Base-by-base conservation (phyloP, 2,329 filamentous ascomycete genomes). In the Ceratocystis colombiana region DNA sequence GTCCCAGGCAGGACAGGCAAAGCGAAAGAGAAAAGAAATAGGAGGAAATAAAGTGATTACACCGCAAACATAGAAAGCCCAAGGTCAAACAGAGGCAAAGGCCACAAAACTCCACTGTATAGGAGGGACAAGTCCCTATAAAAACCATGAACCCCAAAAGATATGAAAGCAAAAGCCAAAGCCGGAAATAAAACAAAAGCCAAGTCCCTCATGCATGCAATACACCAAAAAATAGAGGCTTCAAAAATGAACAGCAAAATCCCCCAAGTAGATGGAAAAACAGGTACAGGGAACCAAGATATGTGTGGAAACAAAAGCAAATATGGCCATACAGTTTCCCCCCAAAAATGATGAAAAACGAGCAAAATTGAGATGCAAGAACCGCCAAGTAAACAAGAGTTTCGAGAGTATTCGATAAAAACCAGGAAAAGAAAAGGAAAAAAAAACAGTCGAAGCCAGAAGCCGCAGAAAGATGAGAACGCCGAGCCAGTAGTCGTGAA, bases 171-270 rank as follows among this genome's bases (percentile, higher is more conserved):
- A 20, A 57, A 57, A 57, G 53, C 53, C 53, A 57, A 17, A 41
- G 37, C 37, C 37, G 37, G 37, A 41, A 41, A 64, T 12, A 66
- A 45, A 50, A 50, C 48, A 64, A n/a, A 66, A 48, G 28, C 45
- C 55, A 20, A 61, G 64, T 66, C 64, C 64, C 64, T 61, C 64
- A 66, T 64, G 62, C 64, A 66, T 64, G 62, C 62, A 64, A 64
- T 33, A 64, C 50, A 64, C 45, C 25, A 44, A 41, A 41, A 45
- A 66, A 50, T 45, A 50, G 50, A 55, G 48, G 64, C 50, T 55
- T 45, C 48, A 62, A 59, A 55, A 30, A 67, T 57, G 22, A 33
- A 17, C 53, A 57, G 17, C 53, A 57, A 57, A 57, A 30, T 50
- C 62, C 53, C 48, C 46, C 44, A 45, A 12, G 57, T 20, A 59